Evolutionary conservation across 768 basidiomycete genomes (phyloP).

Genomic region (Lactarius deliciosus): DNA sequence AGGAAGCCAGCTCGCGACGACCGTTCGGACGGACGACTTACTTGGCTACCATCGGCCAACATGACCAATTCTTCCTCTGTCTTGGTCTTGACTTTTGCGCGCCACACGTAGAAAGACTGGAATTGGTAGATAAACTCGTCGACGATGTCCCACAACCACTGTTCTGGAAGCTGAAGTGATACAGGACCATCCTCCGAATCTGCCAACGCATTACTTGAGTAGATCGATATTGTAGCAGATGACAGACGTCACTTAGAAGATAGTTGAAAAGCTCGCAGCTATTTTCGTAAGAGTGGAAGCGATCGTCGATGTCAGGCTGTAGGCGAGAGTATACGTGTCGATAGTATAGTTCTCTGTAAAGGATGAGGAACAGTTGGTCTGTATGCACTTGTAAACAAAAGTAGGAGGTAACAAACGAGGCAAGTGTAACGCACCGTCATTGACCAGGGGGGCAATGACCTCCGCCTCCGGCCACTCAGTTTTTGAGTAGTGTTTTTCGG

Average conservation of each 20-base stretch:
- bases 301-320: slow-evolving; percentile 93
- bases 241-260: slow-evolving; percentile 69
- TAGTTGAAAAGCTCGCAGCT: slow-evolving; percentile 99
- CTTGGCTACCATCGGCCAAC: slow-evolving; percentile 74
- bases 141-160: slow-evolving; percentile 98
- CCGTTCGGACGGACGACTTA: slow-evolving; percentile 26
- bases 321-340: slow-evolving; percentile 95
- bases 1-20: not conserved
- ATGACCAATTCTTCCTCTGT: slow-evolving; percentile 85
- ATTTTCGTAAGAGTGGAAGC: slow-evolving; percentile 97
- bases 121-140: slow-evolving; percentile 99
- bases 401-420: not conserved
- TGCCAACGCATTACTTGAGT: slow-evolving; percentile 35
- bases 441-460: slow-evolving; percentile 89
- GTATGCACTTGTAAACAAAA: not conserved
- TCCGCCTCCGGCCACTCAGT: slow-evolving; percentile 98
- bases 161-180: slow-evolving; percentile 88
- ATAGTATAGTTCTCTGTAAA: slow-evolving; percentile 95
- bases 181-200: slow-evolving; percentile 90
- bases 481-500: slow-evolving; percentile 92
- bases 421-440: slow-evolving; percentile 65
- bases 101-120: slow-evolving; percentile 92
- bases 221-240: not conserved
- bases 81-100: slow-evolving; percentile 80
- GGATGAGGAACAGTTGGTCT: slow-evolving; percentile 94